A percentile compares a stretch with the other conserved stretches of the same genome.
Conservation (phyloP, 352 stramenopile species). For the Hyaloperonospora arabidopsidis region DNA sequence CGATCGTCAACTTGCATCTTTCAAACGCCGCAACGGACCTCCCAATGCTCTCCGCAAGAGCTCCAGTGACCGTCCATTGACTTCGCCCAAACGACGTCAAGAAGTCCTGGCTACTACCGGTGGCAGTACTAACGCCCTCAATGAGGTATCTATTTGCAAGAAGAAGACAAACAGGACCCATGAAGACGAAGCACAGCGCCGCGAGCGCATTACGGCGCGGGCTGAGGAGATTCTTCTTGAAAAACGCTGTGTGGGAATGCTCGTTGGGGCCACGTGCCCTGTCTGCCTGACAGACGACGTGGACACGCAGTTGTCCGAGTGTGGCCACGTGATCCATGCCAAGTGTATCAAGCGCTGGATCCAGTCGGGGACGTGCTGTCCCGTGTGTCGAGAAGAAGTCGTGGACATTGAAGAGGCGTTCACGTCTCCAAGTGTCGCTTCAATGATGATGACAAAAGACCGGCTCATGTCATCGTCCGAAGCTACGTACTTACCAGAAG, state of each 20-base stretch:
- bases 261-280: conserved; percentile 54
- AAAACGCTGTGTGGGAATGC: conserved; percentile 58
- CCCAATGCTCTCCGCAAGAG: conserved; percentile 32
- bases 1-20: conserved; percentile 12
- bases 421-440: conserved; percentile 22
- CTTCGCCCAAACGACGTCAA: conserved; percentile 11
- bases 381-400: conserved; percentile 57
- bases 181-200: conserved; percentile 27
- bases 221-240: conserved; percentile 56
- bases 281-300: conserved; percentile 69
- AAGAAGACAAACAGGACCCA: conserved; percentile 15
- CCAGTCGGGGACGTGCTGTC: conserved; percentile 53
- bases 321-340: conserved; percentile 60
- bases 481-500: conserved; percentile 32
- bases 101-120: conserved; percentile 9
- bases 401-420: conserved; percentile 50
- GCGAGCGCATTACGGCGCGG: conserved; percentile 40
- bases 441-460: conserved; percentile 42
- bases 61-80: conserved; percentile 29
- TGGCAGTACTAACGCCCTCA: conserved; percentile 31
- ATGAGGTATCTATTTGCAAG: conserved; percentile 18
- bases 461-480: conserved; percentile 36
- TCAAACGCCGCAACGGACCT: conserved; percentile 28
- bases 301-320: conserved; percentile 57
- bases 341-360: conserved; percentile 78